phyloP scores from a whole-genome alignment of 257 asterid species.

The Nicotiana undulata region DNA sequence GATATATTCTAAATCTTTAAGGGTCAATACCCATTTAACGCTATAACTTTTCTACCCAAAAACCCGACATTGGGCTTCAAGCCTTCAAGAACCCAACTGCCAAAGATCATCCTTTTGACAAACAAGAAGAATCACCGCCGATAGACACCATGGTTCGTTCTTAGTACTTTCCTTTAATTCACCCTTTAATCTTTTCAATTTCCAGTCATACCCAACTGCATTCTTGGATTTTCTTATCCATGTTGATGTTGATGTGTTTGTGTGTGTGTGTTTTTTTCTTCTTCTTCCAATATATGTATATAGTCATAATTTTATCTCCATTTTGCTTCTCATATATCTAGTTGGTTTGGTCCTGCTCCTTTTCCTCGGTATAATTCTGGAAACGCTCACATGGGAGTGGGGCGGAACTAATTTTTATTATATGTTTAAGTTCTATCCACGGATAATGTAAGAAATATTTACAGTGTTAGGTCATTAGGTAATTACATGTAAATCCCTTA shows the following conservation, averaged over 20 bases:
- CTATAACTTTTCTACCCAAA: not conserved
- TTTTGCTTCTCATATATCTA: not conserved
- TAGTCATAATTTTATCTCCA: not conserved
- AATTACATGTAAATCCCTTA: too few species aligned
- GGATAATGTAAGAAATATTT: too few species aligned
- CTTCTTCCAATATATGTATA: too few species aligned
- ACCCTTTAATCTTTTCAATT: not conserved
- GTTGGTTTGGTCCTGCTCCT: not conserved
- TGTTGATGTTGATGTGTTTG: not conserved
- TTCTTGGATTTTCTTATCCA: not conserved
- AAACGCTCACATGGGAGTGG: not conserved
- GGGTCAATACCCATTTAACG: not conserved
- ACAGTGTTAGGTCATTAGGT: too few species aligned
- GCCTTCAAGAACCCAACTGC: not conserved
- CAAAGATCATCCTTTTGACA: not conserved
- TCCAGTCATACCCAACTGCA: not conserved
- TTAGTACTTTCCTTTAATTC: not conserved
- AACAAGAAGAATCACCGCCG: not conserved
- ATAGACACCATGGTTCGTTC: not conserved
- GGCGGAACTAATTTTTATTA: too few species aligned
- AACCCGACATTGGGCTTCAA: not conserved
- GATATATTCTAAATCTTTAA: not conserved
- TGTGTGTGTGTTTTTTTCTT: not conserved
- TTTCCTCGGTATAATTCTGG: not conserved
- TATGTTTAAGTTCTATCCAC: too few species aligned